These are phyloP conservation scores for Plenodomus lindquistii DNA, from an alignment of 2,329 filamentous ascomycete genomes.

Conservation along the genomic window DNA sequence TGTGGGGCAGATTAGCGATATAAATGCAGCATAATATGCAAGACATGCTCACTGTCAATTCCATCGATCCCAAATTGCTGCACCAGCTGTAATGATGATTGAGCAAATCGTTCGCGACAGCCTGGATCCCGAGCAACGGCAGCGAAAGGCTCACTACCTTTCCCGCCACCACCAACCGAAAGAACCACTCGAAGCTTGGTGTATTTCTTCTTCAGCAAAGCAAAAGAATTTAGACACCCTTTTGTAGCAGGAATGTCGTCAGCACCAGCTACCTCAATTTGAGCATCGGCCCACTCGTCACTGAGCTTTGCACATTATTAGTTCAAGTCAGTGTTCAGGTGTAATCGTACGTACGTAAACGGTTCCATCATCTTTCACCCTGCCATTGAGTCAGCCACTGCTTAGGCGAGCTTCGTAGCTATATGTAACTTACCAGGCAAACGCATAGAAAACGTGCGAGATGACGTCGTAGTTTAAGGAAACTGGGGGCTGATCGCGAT, in stretches of 20 bases:
- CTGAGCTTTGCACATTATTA: slow-evolving; percentile 62
- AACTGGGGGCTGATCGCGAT: slow-evolving; percentile 72
- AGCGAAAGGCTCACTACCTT: slow-evolving; percentile 69
- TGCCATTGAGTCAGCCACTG: slow-evolving; percentile 38
- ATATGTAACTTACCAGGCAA: slow-evolving; percentile 60
- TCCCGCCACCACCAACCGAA: slow-evolving; percentile 74
- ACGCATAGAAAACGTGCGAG: slow-evolving; percentile 82
- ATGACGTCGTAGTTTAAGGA: slow-evolving; percentile 75
- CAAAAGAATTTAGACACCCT: slow-evolving; percentile 70
- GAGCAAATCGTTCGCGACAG: slow-evolving; percentile 70
- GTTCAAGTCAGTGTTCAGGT: slow-evolving; percentile 38
- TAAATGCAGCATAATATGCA: no score
- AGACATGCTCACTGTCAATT: slow-evolving; percentile 65
- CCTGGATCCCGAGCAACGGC: slow-evolving; percentile 64
- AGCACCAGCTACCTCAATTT: slow-evolving; percentile 71
- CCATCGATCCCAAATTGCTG: slow-evolving; percentile 73
- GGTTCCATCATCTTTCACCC: slow-evolving; percentile 70
- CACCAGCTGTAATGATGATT: slow-evolving; percentile 67
- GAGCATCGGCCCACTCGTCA: slow-evolving; percentile 76
- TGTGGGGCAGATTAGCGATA: slow-evolving; percentile 43
- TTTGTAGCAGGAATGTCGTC: slow-evolving; percentile 39
- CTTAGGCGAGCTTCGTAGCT: slow-evolving; percentile 8
- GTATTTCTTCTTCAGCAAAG: slow-evolving; percentile 71
- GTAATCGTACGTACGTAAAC: slow-evolving; percentile 66
- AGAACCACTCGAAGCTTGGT: slow-evolving; percentile 74